Evolutionary conservation across 2,329 filamentous ascomycete genomes (phyloP), one percentile per base, ranked within the genome.

Genomic region (Arthrobotrys pseudoclavata): DNA sequence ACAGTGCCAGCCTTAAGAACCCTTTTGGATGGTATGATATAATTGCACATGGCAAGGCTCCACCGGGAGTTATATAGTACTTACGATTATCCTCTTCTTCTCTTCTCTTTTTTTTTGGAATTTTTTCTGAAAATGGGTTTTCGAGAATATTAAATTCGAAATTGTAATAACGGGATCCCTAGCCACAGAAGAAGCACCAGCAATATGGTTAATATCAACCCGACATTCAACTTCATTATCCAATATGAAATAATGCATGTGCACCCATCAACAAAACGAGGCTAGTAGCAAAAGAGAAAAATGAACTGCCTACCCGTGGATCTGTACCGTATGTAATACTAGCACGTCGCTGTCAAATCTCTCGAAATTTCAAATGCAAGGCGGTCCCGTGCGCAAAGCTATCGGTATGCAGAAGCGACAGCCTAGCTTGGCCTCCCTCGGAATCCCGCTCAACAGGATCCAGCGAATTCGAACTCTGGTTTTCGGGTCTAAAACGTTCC

Each of bases 371-470:
- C 64, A 60, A 45, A 55, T 47, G 53, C 40, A 53, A 48, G 48
- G 37, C 24, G 26, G 64, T 40, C 57, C 71, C 71, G 71, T 76
- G 71, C 71, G 64, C 71, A 69, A 45, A 20, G 55, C 55, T 60
- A 60, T 40, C 20, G 22, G 37, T 60, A 24, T 60, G 55, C 63
- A 69, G 57, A 76, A 69, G 63, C 63, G 52, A 62, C 34, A 37
- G 31, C 40, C 61, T 52, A 47, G 29, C 31, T 20, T 66, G 42
- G 26, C 12, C 34, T 26, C 10, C n/a, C 55, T 57, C 55, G 29
- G 48, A 68, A 64, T 64, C 70, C 62, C 63, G 63, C 55, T 75
- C 63, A 68, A 69, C 71, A 69, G 64, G 71, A 76, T 55, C 55
- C 55, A 42, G 34, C 31, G 55, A 60, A 42, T 12, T 66, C 34